Percentiles rank a stretch among this genome's conserved stretches.
Conservation (phyloP, 148 eudicot species). For the Euryodendron excelsum region DNA sequence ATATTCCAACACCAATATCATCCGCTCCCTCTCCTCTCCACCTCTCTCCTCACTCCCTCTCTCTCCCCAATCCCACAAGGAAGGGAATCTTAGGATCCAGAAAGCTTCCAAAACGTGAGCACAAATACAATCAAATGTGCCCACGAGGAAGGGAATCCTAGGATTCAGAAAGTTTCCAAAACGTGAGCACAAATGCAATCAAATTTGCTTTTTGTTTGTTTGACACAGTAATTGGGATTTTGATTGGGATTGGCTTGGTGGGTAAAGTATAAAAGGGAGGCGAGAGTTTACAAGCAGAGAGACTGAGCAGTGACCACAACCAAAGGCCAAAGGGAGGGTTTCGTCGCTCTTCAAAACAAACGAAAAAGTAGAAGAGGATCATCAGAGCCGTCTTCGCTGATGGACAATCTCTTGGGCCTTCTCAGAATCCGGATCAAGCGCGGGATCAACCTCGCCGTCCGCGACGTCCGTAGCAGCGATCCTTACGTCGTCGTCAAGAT, state of each 20-base stretch:
- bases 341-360: not conserved
- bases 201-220: no score
- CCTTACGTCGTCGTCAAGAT: conserved; percentile 68
- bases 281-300: not conserved
- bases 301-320: no score
- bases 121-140: not conserved
- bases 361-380: not conserved
- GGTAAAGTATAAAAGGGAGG: not conserved
- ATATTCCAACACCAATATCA: not conserved
- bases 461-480: conserved; percentile 79
- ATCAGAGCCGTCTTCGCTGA: not conserved
- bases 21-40: no score
- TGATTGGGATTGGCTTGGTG: not conserved
- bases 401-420: conserved; percentile 63
- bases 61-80: not conserved
- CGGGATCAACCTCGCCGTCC: conserved; percentile 76
- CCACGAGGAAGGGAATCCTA: not conserved
- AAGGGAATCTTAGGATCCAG: no score
- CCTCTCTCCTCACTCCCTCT: not conserved
- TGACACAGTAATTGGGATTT: no score
- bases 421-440: conserved; percentile 58
- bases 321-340: not conserved
- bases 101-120: not conserved
- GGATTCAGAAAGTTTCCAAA: no score
- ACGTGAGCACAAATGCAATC: no score